Base-by-base conservation (phyloP, 2,329 filamentous ascomycete genomes). In the Exophiala bonariae region DNA sequence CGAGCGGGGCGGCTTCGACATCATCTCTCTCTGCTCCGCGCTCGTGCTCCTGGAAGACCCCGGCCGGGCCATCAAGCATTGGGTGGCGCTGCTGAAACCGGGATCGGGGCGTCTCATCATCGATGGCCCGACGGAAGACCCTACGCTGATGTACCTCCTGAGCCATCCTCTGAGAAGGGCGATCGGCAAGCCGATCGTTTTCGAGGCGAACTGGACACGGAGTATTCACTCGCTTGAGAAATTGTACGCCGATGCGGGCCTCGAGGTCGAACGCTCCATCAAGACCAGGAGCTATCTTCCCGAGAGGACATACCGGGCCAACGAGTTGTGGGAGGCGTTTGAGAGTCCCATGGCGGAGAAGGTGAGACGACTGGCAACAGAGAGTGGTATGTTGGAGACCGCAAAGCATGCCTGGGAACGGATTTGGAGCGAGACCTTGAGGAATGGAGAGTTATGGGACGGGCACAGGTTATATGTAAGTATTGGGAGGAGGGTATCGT, bases 71-170 rank as follows among this genome's bases (percentile, higher is more conserved):
- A 28, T 52, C 37, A 39, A 43, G n/a, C 33, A 50, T 9, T 55
- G 49, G 52, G 45, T 39, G 2, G 16, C 23, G 13, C 28, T 44
- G 17, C 28, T 55, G 18, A 50, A 47, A 17, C 31, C 40, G 2
- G 45, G 49, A n/a, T 37, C 45, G 6, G 49, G 52, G 4, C 44
- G n/a, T 31, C 17, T 55, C 35, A 55, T 55, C 36, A 54, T 50
- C 19, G 52, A 55, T 23, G 45, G 52, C 4, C 49, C 52, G 20
- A 47, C 50, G 2, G 47, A 54, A 39, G 46, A 47, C 14, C 33
- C 19, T 3, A 50, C 28, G 8, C 20, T 54, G 39, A 41, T 44
- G 22, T 50, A 47, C 26, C 23, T 54, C 11, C 44, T 50, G 20
- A 42, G 34, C 23, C 34, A 41, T 13, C 37, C 41, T 3, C 26